Conservation (phyloP, 331 rosid species). For the Prunus yedoensis region DNA sequence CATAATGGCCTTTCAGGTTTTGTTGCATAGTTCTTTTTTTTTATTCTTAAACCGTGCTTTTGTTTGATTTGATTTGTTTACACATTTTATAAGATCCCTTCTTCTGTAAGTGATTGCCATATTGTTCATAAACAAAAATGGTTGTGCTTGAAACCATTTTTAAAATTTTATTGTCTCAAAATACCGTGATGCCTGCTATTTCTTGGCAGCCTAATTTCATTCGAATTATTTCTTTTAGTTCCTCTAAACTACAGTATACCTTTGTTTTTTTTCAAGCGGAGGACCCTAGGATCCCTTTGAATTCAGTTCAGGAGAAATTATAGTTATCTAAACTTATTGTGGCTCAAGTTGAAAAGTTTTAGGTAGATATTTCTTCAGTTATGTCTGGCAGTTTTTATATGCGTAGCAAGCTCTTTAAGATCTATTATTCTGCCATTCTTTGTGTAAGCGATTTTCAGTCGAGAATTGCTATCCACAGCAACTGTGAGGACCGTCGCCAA, state of each 20-base stretch:
- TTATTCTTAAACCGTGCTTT: not conserved
- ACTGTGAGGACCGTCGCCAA: too few relatives aligned
- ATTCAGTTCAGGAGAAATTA: not conserved
- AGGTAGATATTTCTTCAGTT: not conserved
- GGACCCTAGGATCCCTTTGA: not conserved
- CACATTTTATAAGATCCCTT: not conserved
- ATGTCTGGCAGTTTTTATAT: not conserved
- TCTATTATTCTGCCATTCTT: not conserved
- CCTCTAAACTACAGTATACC: not conserved
- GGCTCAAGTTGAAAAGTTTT: not conserved
- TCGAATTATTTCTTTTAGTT: not conserved
- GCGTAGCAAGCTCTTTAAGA: not conserved
- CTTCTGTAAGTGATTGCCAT: not conserved
- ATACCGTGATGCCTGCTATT: not conserved
- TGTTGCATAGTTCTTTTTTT: not conserved
- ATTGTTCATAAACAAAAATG: not conserved
- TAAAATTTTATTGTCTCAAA: too few relatives aligned
- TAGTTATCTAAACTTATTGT: not conserved
- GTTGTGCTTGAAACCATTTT: not conserved
- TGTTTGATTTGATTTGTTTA: not conserved
- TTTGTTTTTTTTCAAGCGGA: not conserved
- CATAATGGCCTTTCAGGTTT: constrained; percentile 24
- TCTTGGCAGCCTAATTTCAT: not conserved
- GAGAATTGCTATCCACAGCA: too few relatives aligned
- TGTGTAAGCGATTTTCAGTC: not conserved